Percentiles rank a stretch among this genome's conserved stretches.
Conservation (phyloP, 371 early-diverging fungal species). For the Mucor circinelloides region DNA sequence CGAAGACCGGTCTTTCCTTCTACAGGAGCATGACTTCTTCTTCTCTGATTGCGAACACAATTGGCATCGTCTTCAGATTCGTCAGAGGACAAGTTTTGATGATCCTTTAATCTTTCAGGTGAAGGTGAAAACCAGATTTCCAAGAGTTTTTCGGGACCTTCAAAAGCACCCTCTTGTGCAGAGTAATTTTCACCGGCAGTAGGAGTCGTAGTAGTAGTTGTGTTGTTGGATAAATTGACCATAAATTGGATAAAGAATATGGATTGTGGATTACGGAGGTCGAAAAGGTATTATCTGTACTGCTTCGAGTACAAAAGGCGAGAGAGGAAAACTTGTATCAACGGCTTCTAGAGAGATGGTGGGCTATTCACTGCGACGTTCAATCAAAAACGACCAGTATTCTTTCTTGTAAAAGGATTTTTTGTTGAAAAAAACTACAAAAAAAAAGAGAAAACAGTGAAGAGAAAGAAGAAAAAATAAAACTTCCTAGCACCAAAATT, state of each 20-base stretch:
- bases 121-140: constrained; percentile 89
- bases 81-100: constrained; percentile 30
- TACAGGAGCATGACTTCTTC: constrained; percentile 13
- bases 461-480: constrained; percentile 4
- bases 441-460: not conserved
- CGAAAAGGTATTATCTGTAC: constrained; percentile 28
- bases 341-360: constrained; percentile 34
- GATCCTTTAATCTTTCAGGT: constrained; percentile 35
- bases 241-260: not conserved
- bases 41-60: not conserved
- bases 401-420: constrained; percentile 9
- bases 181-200: constrained; percentile 45
- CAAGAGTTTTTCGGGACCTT: constrained; percentile 96
- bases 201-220: constrained; percentile 9
- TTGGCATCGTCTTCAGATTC: constrained; percentile 29
- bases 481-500: not conserved
- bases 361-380: constrained; percentile 26
- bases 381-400: constrained; percentile 13
- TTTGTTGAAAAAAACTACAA: constrained; percentile 7
- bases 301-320: constrained; percentile 21
- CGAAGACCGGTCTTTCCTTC: constrained; percentile 68
- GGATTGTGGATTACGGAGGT: constrained; percentile 21
- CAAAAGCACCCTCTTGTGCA: constrained; percentile 62
- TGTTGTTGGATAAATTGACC: constrained; percentile 7
- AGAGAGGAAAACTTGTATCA: constrained; percentile 6